Evolutionary conservation across 2,329 filamentous ascomycete species (phyloP).

Genomic region (Ambrosiella cleistominuta): DNA sequence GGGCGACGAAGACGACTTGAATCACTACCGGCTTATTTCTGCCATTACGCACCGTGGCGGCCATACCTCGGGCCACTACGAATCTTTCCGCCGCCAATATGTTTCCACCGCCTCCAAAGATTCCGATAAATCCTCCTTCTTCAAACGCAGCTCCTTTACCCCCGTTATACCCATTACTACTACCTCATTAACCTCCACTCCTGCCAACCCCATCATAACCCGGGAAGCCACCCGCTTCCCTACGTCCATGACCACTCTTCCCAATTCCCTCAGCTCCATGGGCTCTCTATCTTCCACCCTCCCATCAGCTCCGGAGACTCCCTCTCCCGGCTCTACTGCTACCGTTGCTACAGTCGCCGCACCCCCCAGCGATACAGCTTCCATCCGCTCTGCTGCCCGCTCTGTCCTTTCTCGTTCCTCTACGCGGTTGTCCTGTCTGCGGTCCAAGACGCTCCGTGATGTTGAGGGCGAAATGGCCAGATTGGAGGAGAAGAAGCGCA

Average conservation of each 20-base stretch:
- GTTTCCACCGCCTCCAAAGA: conserved; percentile 61
- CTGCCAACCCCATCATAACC: not conserved
- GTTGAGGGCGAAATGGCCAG: not conserved
- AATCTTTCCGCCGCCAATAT: conserved; percentile 81
- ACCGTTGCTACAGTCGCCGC: not conserved
- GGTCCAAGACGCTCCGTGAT: not conserved
- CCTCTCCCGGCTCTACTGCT: not conserved
- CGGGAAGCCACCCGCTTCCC: conserved; percentile 11
- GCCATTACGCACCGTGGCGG: conserved; percentile 90
- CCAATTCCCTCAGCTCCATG: conserved; percentile 24
- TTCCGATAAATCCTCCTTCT: conserved; percentile 57
- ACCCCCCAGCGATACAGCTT: conserved; percentile 20
- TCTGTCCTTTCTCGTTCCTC: conserved; percentile 35
- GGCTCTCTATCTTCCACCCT: conserved; percentile 18
- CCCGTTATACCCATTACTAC: conserved; percentile 21
- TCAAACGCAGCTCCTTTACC: conserved; percentile 46
- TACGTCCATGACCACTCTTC: conserved; percentile 29
- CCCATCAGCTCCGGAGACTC: conserved; percentile 18
- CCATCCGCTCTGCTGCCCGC: conserved; percentile 35
- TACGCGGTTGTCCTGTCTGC: conserved; percentile 15
- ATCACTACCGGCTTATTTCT: conserved; percentile 67
- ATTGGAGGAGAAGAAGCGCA: not conserved
- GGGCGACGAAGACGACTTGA: conserved; percentile 60
- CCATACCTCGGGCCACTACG: conserved; percentile 92
- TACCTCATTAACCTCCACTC: conserved; percentile 27